These are phyloP conservation scores for Jackrogersella multiformis DNA, from an alignment of 495 filamentous ascomycete genomes.

Conservation along the genomic window DNA sequence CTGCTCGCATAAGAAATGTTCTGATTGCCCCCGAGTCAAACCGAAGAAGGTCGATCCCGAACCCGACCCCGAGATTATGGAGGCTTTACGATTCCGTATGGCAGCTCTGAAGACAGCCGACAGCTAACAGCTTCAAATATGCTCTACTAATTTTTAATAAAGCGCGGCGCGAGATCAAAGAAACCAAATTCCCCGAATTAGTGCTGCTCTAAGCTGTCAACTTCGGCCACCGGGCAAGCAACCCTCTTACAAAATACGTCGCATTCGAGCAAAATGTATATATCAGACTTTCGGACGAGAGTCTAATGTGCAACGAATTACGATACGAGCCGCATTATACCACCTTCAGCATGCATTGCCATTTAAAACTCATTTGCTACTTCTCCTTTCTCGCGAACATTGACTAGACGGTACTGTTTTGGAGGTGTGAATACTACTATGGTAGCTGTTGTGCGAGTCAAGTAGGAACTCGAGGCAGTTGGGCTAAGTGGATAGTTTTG, in stretches of 20 bases:
- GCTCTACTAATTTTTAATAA: neutral
- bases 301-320: conserved; percentile 42
- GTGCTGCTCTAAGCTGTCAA: conserved; percentile 1
- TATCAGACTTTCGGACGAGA: conserved; percentile 25
- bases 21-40: conserved; percentile 56
- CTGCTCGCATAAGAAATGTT: conserved; percentile 68
- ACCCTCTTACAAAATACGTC: conserved; percentile 1
- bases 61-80: conserved; percentile 71
- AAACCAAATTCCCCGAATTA: neutral
- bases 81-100: conserved; percentile 56
- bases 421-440: conserved; percentile 19
- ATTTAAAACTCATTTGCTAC: conserved; percentile 11
- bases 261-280: conserved; percentile 27
- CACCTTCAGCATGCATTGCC: conserved; percentile 41
- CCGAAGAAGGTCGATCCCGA: conserved; percentile 69
- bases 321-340: conserved; percentile 46
- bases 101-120: conserved; percentile 33
- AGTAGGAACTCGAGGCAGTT: conserved; percentile 7
- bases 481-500: conserved; percentile 30
- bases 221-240: neutral
- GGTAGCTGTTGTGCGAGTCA: conserved; percentile 32
- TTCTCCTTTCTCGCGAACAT: conserved; percentile 24
- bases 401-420: conserved; percentile 24
- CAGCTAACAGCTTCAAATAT: conserved; percentile 17
- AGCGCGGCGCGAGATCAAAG: conserved; percentile 2